Percentiles rank a stretch among this genome's conserved stretches.
These are phyloP conservation scores for Hyaloscypha bicolor DNA, from an alignment of 495 filamentous ascomycete genomes.

Conservation along the genomic window DNA sequence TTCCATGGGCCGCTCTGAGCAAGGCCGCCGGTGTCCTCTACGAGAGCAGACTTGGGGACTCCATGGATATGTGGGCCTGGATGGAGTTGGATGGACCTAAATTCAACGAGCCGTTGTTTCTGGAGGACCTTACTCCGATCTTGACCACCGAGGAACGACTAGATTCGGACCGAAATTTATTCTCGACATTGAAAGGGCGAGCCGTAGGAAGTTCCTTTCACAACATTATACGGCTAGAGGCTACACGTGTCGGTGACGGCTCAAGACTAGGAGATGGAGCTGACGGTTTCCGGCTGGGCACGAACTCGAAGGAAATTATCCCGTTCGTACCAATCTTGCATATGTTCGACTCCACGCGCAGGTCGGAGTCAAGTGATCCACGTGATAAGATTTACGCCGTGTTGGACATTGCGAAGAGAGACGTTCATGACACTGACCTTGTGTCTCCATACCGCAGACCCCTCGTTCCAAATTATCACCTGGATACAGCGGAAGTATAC, in stretches of 20 bases:
- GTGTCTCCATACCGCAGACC: slow-evolving; percentile 1
- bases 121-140: slow-evolving; percentile 24
- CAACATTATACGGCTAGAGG: slow-evolving; percentile 1
- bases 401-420: slow-evolving; percentile 2
- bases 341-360: background rate
- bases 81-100: slow-evolving; percentile 24
- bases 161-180: slow-evolving; percentile 3
- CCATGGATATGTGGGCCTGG: slow-evolving; percentile 26
- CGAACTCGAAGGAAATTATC: background rate
- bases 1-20: slow-evolving; percentile 19
- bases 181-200: background rate
- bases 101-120: slow-evolving; percentile 25
- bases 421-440: background rate
- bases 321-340: background rate
- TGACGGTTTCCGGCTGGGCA: background rate
- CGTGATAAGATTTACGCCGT: background rate
- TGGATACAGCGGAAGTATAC: background rate
- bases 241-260: background rate
- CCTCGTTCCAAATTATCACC: slow-evolving; percentile 1
- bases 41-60: slow-evolving; percentile 22
- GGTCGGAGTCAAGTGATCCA: background rate
- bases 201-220: background rate
- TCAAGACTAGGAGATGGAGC: background rate
- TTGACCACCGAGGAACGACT: slow-evolving; percentile 10
- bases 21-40: slow-evolving; percentile 22